These are phyloP conservation scores for Solioccasus polychromus DNA, from an alignment of 768 basidiomycete species.

Conservation along the genomic window DNA sequence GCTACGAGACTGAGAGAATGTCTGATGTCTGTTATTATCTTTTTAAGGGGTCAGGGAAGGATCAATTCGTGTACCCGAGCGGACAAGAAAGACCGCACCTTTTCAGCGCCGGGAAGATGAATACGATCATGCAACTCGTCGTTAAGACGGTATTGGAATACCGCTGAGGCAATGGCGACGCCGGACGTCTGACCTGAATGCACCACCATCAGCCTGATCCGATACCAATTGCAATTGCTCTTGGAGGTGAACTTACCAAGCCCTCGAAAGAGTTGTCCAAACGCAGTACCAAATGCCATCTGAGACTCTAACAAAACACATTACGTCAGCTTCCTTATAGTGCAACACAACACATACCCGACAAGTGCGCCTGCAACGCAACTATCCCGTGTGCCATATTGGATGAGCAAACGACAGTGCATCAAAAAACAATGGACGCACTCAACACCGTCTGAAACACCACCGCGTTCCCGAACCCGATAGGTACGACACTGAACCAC, in stretches of 20 bases:
- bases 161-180: slow-evolving; percentile 20
- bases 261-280: slow-evolving; percentile 21
- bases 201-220: too few species aligned
- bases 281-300: slow-evolving; percentile 24
- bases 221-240: too few species aligned
- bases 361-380: slow-evolving; percentile 7
- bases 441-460: slow-evolving; percentile 18
- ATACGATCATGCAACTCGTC: slow-evolving; percentile 15
- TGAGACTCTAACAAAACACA: slow-evolving; percentile 9
- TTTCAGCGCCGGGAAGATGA: slow-evolving; percentile 7
- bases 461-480: slow-evolving; percentile 18
- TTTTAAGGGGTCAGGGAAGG: too few species aligned
- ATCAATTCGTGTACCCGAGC: too few species aligned
- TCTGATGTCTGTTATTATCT: slow-evolving; percentile 17
- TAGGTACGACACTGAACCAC: slow-evolving; percentile 20
- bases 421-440: slow-evolving; percentile 1
- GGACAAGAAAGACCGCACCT: not conserved
- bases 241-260: slow-evolving; percentile 11
- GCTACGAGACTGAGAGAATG: slow-evolving; percentile 18
- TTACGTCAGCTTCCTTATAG: not conserved
- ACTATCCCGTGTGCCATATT: slow-evolving; percentile 1
- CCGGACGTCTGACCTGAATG: slow-evolving; percentile 20
- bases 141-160: slow-evolving; percentile 19
- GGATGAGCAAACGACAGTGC: too few species aligned
- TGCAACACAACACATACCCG: not conserved